Evolutionary conservation across 2,329 filamentous ascomycete genomes (phyloP), one percentile per base, ranked within the genome.

Genomic region (Claviceps sp.): DNA sequence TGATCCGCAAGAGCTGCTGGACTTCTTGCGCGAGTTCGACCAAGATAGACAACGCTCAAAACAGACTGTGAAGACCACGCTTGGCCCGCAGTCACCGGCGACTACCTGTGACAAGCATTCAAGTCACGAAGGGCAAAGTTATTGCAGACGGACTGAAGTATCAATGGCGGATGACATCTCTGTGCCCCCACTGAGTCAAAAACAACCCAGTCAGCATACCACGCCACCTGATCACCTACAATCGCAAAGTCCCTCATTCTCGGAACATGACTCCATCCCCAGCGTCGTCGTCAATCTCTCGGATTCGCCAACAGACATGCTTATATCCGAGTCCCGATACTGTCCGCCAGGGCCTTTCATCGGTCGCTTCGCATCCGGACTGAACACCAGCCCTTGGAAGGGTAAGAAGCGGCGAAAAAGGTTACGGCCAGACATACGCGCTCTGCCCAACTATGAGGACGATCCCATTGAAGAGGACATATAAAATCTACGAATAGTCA

Each of bases 381-480:
- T 36, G 49, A 29, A 22, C 4, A 45, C 39, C 45, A 47, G 54
- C 42, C 52, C 56, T 43, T 54, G 48, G 43, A 54, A 45, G 20
- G 58, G 52, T 46, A 54, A 47, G 39, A 37, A 23, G 34, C 43
- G 48, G 39, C 57, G 60, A 53, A 56, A 58, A n/a, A 52, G 52
- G 9, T 34, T n/a, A 56, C 59, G 65, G 47, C 65, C 64, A 17
- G 61, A 67, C 50, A 64, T 68, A 51, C 60, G 65, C 49, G 51
- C 61, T 17, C 56, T 67, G 55, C 65, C 65, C 14, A 56, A 64
- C 52, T 60, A 64, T 49, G 54, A 63, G 14, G 62, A 56, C 17
- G 65, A 68, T 52, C 64, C 65, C 45, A 67, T 68, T 49, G 65
- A 67, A 16, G 46, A 54, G 14, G 50, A 8, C 4, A 22, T 17